Conservation (phyloP, 768 basidiomycete genomes). For the Macrolepiota albuminosa region DNA sequence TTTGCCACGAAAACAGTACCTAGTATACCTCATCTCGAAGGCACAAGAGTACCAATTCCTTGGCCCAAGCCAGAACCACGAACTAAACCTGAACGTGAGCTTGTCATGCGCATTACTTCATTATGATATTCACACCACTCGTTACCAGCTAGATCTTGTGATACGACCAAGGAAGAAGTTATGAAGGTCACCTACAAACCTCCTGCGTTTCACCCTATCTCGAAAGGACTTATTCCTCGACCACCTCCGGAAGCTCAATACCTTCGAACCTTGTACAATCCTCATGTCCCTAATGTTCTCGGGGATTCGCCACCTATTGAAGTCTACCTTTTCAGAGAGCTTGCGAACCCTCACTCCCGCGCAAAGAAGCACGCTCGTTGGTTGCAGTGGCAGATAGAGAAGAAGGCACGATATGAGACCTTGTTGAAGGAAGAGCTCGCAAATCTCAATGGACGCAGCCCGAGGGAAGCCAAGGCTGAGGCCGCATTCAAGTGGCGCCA, state of each 20-base stretch:
- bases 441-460: constrained; percentile 55
- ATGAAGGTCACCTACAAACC: constrained; percentile 67
- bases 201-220: constrained; percentile 42
- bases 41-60: constrained; percentile 46
- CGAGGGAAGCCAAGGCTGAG: constrained; percentile 63
- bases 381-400: constrained; percentile 49
- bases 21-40: constrained; percentile 38
- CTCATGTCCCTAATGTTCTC: constrained; percentile 35
- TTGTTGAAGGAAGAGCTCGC: constrained; percentile 50
- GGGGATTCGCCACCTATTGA: constrained; percentile 62
- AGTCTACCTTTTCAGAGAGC: constrained; percentile 58
- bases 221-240: constrained; percentile 31
- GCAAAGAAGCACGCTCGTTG: constrained; percentile 79
- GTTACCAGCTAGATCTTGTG: constrained; percentile 50
- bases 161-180: constrained; percentile 60
- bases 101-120: neutral
- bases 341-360: constrained; percentile 77
- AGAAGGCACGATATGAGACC: constrained; percentile 45
- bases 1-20: constrained; percentile 65
- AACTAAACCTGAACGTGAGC: constrained; percentile 40
- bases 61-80: constrained; percentile 59
- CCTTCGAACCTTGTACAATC: constrained; percentile 54
- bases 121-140: neutral
- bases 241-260: constrained; percentile 51
- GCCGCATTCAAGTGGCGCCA: constrained; percentile 72